Base-by-base conservation (phyloP, 768 basidiomycete species). In the Pisolithus sp. region DNA sequence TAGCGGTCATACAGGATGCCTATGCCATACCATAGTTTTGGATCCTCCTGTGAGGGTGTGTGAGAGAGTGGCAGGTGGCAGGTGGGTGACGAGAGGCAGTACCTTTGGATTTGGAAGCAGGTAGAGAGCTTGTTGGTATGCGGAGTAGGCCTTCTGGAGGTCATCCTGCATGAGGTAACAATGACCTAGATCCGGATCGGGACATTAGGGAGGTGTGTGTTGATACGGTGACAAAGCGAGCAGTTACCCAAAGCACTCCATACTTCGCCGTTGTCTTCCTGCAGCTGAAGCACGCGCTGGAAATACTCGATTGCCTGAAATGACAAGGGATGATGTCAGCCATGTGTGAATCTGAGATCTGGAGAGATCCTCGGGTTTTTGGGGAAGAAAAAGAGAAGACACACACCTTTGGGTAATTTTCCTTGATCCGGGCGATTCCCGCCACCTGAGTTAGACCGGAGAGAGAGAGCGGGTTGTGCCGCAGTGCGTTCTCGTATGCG, bases 151-250 rank as follows among this genome's bases (percentile, higher is more conserved):
- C 74, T 95, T 96, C 73, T 95, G 93, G 43, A 99, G 81, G 73
- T 98, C 93, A 66, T 98, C 96, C 66, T 96, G 94, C 95, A 96
- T 98, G 53, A 99, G 83, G 69, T 95, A 93, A 70, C 95, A 98
- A 62, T 98, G 93, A 30, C 94, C 92, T 89, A 62, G 52, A 55
- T 37, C 46, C 18, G n/a, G 30, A 47, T 47, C 46, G 46, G 46
- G 26, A 41, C 42, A 44, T 50, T 45, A 56, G 46, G 47, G 49
- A 51, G 55, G 30, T 26, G 42, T 26, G 42, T 43, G 50, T 26
- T 48, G 48, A 40, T 40, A 49, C 43, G 48, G 56, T 54, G 53
- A 51, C 53, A 58, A 37, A 52, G 23, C 37, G 64, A 54, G 53
- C 48, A 76, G 62, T 57, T 68, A 85, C 92, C 93, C 53, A 99